A percentile compares a stretch with the other conserved stretches of the same genome.
phyloP scores from a whole-genome alignment of 306 rosid species.

The Quercus engelmannii region DNA sequence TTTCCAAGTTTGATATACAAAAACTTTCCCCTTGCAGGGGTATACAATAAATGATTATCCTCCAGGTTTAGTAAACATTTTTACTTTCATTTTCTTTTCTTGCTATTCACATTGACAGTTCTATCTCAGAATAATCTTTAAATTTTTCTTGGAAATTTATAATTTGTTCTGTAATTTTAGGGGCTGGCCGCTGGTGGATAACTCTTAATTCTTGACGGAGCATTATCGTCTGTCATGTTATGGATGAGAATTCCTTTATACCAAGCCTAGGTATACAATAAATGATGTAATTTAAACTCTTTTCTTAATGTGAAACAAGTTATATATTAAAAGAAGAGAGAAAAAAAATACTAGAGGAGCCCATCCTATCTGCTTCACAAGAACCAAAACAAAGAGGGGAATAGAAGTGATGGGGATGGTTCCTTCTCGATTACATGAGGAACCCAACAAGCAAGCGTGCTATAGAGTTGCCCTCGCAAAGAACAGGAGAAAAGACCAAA shows the following conservation, averaged over 20 bases:
- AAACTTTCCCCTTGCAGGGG: slow-evolving; percentile 28
- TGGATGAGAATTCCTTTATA: not conserved
- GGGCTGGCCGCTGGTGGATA: not conserved
- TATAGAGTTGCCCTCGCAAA: too few species aligned
- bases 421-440: too few species aligned
- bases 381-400: too few species aligned
- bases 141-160: not conserved
- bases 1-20: slow-evolving; percentile 15
- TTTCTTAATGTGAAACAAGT: too few species aligned
- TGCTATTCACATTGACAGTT: slow-evolving; percentile 10
- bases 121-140: slow-evolving; percentile 12
- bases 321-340: too few species aligned
- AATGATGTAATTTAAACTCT: too few species aligned
- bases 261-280: too few species aligned
- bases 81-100: slow-evolving; percentile 11
- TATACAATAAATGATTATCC: slow-evolving; percentile 83
- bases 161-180: not conserved
- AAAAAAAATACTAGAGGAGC: too few species aligned
- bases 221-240: not conserved
- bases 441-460: too few species aligned
- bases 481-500: too few species aligned
- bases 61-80: slow-evolving; percentile 70
- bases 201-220: not conserved
- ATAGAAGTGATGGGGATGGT: too few species aligned
- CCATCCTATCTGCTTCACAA: too few species aligned